Percentiles rank a stretch among this genome's conserved stretches.
Evolutionary conservation across 768 basidiomycete genomes (phyloP).

Genomic region (Tylopilus intermedius): DNA sequence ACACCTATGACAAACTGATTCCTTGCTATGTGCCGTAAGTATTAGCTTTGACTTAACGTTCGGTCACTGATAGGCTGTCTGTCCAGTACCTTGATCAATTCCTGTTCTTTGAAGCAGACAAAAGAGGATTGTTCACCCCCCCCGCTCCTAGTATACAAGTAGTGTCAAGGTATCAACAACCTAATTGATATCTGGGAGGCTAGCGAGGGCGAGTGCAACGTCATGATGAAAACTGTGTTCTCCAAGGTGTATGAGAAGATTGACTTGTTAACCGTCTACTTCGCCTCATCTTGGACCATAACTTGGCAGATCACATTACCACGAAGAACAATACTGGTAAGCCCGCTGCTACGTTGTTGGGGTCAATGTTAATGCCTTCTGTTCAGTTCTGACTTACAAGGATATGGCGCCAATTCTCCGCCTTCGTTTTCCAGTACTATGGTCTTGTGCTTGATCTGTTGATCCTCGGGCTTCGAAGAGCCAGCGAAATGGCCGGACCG

Average conservation of each 20-base stretch:
- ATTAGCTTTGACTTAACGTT: background rate
- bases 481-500: slow-evolving; percentile 98
- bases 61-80: slow-evolving; percentile 10
- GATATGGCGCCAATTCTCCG: slow-evolving; percentile 99
- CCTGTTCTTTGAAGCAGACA: slow-evolving; percentile 98
- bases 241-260: slow-evolving; percentile 99
- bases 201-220: slow-evolving; percentile 94
- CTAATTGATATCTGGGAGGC: slow-evolving; percentile 98
- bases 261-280: slow-evolving; percentile 92
- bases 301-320: slow-evolving; percentile 97
- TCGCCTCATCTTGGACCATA: slow-evolving; percentile 96
- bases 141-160: slow-evolving; percentile 96
- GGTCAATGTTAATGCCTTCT: slow-evolving; percentile 1
- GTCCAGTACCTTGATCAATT: slow-evolving; percentile 90
- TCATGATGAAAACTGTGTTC: slow-evolving; percentile 97
- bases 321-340: slow-evolving; percentile 92
- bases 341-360: slow-evolving; percentile 7
- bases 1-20: slow-evolving; percentile 97
- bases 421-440: slow-evolving; percentile 99
- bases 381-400: slow-evolving; percentile 78
- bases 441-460: slow-evolving; percentile 93
- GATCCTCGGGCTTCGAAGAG: slow-evolving; percentile 94
- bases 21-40: slow-evolving; percentile 92
- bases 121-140: slow-evolving; percentile 95
- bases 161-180: slow-evolving; percentile 99